Conservation (phyloP, 2,329 filamentous ascomycete species). For the Penicillium sp. region DNA sequence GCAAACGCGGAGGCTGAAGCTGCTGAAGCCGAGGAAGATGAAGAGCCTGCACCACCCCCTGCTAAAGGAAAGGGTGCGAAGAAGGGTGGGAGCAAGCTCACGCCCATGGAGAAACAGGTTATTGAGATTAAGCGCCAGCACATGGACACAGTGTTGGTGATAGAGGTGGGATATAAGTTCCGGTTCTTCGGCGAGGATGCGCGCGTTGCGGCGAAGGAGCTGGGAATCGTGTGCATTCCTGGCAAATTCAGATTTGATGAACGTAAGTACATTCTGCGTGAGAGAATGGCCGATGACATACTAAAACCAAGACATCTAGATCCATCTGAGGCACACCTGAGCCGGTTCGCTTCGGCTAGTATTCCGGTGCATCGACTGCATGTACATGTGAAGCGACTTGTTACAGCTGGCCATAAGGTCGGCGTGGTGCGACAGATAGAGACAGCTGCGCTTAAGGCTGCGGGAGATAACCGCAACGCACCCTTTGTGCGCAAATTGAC, state of each 20-base stretch:
- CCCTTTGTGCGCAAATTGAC: constrained; percentile 91
- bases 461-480: constrained; percentile 86
- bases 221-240: constrained; percentile 94
- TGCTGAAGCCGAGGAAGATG: constrained; percentile 55
- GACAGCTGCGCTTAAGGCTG: constrained; percentile 92
- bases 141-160: constrained; percentile 81
- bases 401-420: constrained; percentile 90
- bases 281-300: not conserved
- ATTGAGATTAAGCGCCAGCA: constrained; percentile 91
- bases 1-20: constrained; percentile 55
- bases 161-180: constrained; percentile 98
- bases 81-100: constrained; percentile 78
- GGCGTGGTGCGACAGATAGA: constrained; percentile 92
- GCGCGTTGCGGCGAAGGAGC: constrained; percentile 77
- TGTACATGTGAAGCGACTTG: constrained; percentile 89
- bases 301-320: constrained; percentile 46
- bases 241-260: constrained; percentile 94
- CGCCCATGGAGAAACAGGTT: constrained; percentile 89
- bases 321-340: constrained; percentile 84
- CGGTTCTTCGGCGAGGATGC: constrained; percentile 96
- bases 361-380: constrained; percentile 88
- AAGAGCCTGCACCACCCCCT: constrained; percentile 40
- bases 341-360: constrained; percentile 90
- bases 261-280: constrained; percentile 49
- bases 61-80: constrained; percentile 55